Conservation (phyloP, 1,284 basidiomycete species). For the Trichosporon faecale region DNA sequence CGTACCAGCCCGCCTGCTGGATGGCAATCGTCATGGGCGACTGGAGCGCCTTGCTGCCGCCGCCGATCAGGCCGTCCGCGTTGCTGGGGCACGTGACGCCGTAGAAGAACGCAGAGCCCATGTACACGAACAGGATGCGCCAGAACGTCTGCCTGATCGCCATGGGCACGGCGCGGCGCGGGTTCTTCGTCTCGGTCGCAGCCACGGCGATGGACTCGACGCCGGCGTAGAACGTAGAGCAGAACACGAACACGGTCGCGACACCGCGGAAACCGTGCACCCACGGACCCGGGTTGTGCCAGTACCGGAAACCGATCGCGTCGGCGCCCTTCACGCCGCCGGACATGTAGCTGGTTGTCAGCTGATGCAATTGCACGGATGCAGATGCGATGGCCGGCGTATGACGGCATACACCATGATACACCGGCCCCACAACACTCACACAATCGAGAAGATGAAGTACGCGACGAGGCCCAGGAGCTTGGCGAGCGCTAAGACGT, state of each 20-base stretch:
- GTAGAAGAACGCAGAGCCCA: slow-evolving; percentile 61
- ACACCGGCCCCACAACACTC: slow-evolving; percentile 50
- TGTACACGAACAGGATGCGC: slow-evolving; percentile 71
- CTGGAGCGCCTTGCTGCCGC: slow-evolving; percentile 60
- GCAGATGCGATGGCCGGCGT: not conserved
- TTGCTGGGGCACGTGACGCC: slow-evolving; percentile 73
- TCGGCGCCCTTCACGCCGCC: slow-evolving; percentile 52
- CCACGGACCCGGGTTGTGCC: slow-evolving; percentile 54
- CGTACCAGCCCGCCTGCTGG: slow-evolving; percentile 67
- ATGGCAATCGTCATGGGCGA: slow-evolving; percentile 78
- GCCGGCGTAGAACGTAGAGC: slow-evolving; percentile 27
- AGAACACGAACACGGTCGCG: slow-evolving; percentile 25
- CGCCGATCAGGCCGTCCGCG: slow-evolving; percentile 58
- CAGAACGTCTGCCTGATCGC: slow-evolving; percentile 72
- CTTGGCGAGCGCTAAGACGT: slow-evolving; percentile 22
- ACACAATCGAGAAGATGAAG: slow-evolving; percentile 62
- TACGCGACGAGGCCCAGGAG: slow-evolving; percentile 32
- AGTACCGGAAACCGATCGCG: slow-evolving; percentile 53
- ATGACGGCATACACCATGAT: not conserved
- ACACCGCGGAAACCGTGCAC: slow-evolving; percentile 37
- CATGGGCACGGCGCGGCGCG: slow-evolving; percentile 70
- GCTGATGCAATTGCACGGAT: not conserved
- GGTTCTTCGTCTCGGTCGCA: slow-evolving; percentile 58
- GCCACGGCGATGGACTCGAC: slow-evolving; percentile 53
- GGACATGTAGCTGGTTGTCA: slow-evolving; percentile 52